Conservation (phyloP, 306 rosid species). For the Cicer yamashitae region DNA sequence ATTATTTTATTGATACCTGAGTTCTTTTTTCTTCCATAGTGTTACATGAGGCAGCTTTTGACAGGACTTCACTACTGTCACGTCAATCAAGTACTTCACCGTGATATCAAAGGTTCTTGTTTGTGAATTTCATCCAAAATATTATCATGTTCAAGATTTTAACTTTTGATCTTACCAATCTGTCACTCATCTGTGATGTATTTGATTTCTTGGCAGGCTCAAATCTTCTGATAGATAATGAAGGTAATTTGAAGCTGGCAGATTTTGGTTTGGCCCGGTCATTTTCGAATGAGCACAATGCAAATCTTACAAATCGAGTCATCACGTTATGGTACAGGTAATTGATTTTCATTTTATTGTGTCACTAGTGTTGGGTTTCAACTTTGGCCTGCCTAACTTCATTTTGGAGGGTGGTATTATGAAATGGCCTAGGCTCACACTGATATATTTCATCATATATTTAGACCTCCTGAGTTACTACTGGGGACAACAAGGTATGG, state of each 20-base stretch:
- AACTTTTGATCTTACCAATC: conserved; percentile 1
- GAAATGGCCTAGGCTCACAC: not conserved
- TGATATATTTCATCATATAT: conserved; percentile 44
- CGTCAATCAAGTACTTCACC: conserved; percentile 72
- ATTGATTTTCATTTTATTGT: not conserved
- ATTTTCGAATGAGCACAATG: conserved; percentile 62
- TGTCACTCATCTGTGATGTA: conserved; percentile 23
- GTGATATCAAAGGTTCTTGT: conserved; percentile 73
- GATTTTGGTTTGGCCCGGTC: conserved; percentile 79
- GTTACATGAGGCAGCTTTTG: conserved; percentile 76
- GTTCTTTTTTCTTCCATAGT: conserved; percentile 46
- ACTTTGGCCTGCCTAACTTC: conserved; percentile 5
- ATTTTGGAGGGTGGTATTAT: not conserved
- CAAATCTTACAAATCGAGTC: conserved; percentile 77
- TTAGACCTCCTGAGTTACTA: conserved; percentile 79
- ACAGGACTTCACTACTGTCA: conserved; percentile 82
- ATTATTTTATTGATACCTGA: conserved; percentile 18
- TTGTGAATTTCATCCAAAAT: conserved; percentile 13
- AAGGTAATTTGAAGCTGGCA: conserved; percentile 77
- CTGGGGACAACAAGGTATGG: conserved; percentile 78
- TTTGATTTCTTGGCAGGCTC: conserved; percentile 62
- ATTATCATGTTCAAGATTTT: conserved; percentile 21
- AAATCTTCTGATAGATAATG: conserved; percentile 80
- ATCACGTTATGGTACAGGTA: conserved; percentile 85
- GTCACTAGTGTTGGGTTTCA: not conserved